Conservation (phyloP, 1,284 basidiomycete species). For the Marasmius oreades region DNA sequence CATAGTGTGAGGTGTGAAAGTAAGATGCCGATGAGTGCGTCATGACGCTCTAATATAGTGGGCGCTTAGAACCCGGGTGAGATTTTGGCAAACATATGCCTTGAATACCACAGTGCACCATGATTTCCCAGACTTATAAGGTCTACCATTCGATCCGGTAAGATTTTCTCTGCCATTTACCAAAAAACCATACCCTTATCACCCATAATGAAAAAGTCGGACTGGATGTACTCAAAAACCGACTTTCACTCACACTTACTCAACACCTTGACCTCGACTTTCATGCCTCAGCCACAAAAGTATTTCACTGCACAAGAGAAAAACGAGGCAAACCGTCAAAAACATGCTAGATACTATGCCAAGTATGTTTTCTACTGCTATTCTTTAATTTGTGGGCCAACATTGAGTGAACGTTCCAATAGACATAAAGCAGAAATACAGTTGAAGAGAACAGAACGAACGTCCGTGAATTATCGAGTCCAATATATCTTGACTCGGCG, state of each 20-base stretch:
- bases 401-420: neutral
- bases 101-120: neutral
- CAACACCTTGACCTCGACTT: neutral
- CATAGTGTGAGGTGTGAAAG: neutral
- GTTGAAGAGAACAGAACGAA: neutral
- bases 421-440: neutral
- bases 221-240: neutral
- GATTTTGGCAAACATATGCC: neutral
- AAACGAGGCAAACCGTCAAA: neutral
- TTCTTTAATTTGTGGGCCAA: neutral
- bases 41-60: too few species aligned
- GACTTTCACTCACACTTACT: neutral
- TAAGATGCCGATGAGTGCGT: neutral
- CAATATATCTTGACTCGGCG: neutral
- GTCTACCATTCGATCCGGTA: neutral
- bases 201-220: slow-evolving; percentile 16
- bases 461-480: neutral
- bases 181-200: neutral
- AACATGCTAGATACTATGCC: neutral
- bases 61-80: neutral
- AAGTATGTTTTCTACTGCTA: neutral
- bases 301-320: neutral
- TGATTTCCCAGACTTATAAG: neutral
- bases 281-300: neutral
- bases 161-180: neutral